Percentiles rank a stretch among this genome's conserved stretches.
Conservation (phyloP, 2,329 filamentous ascomycete genomes). For the Neophaeococcomyces mojaviensis region DNA sequence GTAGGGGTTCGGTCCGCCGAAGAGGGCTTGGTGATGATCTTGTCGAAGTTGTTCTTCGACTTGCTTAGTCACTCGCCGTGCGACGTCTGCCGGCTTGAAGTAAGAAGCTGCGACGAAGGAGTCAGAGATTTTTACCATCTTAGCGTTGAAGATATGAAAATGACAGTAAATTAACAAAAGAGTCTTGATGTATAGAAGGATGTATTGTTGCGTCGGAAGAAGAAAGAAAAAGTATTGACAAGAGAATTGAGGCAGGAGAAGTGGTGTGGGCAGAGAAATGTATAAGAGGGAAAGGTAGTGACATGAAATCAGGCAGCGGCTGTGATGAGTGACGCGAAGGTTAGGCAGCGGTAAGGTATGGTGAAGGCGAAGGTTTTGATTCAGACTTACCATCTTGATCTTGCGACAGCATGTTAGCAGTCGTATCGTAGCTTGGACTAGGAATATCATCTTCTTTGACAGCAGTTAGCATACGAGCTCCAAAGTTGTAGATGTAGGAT, state of each 20-base stretch:
- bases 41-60: slow-evolving; percentile 21
- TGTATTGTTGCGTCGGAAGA: neutral
- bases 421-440: slow-evolving; percentile 2
- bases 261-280: neutral
- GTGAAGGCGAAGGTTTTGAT: neutral
- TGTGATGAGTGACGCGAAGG: too few relatives aligned
- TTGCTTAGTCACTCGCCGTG: slow-evolving; percentile 32
- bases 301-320: too few relatives aligned
- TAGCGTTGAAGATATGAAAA: slow-evolving; percentile 20
- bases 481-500: neutral
- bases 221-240: neutral
- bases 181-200: too few relatives aligned
- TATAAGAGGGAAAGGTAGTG: neutral
- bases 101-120: slow-evolving; percentile 37
- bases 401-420: neutral
- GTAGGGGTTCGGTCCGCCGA: slow-evolving; percentile 4
- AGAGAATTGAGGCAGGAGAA: neutral
- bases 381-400: slow-evolving; percentile 8
- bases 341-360: neutral
- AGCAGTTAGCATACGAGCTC: neutral
- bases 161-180: too few relatives aligned
- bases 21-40: slow-evolving; percentile 10
- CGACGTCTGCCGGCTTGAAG: slow-evolving; percentile 31
- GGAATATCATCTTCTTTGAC: slow-evolving; percentile 4
- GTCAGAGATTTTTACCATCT: slow-evolving; percentile 33